Evolutionary conservation across 148 eudicot genomes (phyloP), one percentile per base, ranked within the genome.

Genomic region (Nepenthes gracilis): DNA sequence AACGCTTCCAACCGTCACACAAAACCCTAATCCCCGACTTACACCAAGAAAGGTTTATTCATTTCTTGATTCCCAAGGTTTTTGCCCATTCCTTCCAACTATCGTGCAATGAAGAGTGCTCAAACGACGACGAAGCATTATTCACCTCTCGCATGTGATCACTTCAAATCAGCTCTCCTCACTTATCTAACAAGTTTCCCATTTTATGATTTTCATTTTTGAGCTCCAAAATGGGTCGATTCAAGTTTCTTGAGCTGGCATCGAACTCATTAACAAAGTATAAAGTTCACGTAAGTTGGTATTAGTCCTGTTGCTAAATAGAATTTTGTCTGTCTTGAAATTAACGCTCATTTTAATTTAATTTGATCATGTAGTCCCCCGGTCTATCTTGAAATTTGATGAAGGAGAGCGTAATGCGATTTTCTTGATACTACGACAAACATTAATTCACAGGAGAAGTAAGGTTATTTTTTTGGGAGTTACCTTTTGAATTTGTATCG

Each of bases 371-470:
- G 45, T 40, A 40, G 45, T 40, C 45, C 8, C 45, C 6, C 8
- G 45, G 45, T 40, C 45, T 40, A 8, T 40, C 45, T 40, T 40
- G 45, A 49, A 49, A 5, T 49, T 49, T 49, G 53, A 49, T 5
- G 53, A 12, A 49, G 53, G n/a, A n/a, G 10, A 11, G 53, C 15
- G 45, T 4, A 40, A 40, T 40, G 45, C 53, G 53, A 49, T 11
- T 49, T 49, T 49, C n/a, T 49, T 49, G 53, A 49, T 11, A 49
- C 53, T 49, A n/a, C n/a, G 12, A 12, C 53, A 2, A 11, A 49
- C n/a, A 49, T 49, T 49, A 10, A n/a, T 49, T 49, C 53, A 49
- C 2, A 49, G 53, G 53, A 49, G 53, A 49, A 49, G 53, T 49
- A 11, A 45, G 48, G 48, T 5, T 45, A 45, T 45, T 0, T 45